Conservation (phyloP, 2,329 filamentous ascomycete genomes). For the Colletotrichum gloeosporioides region DNA sequence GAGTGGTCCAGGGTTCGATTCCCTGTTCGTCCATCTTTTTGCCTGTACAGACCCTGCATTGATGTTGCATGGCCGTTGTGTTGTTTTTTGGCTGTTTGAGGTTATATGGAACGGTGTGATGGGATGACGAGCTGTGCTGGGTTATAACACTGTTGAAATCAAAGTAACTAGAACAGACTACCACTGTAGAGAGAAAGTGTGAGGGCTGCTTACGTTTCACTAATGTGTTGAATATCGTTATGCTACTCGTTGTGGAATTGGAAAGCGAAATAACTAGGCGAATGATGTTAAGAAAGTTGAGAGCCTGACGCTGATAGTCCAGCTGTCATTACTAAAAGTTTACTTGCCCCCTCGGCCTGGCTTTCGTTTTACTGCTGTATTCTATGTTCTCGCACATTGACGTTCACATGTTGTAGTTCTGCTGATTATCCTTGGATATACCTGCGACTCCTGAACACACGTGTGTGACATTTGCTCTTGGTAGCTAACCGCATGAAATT, state of each 20-base stretch:
- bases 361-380: background rate
- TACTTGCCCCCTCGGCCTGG: background rate
- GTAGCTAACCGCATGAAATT: background rate
- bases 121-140: background rate
- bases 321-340: background rate
- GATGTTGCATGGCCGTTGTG: background rate
- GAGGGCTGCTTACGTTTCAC: background rate
- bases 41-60: background rate
- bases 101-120: background rate
- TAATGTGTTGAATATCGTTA: background rate
- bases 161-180: background rate
- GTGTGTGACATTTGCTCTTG: background rate
- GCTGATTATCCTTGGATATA: background rate
- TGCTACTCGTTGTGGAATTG: background rate
- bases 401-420: background rate
- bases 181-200: background rate
- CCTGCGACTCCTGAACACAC: background rate
- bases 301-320: background rate
- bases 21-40: slow-evolving; percentile 10
- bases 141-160: too few relatives aligned
- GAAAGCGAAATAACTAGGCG: background rate
- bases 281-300: background rate
- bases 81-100: background rate
- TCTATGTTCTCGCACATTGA: background rate
- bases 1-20: slow-evolving; percentile 17